Evolutionary conservation across 768 basidiomycete species (phyloP), one percentile per base, ranked within the genome.

Genomic region (Leucocoprinus birnbaumii): DNA sequence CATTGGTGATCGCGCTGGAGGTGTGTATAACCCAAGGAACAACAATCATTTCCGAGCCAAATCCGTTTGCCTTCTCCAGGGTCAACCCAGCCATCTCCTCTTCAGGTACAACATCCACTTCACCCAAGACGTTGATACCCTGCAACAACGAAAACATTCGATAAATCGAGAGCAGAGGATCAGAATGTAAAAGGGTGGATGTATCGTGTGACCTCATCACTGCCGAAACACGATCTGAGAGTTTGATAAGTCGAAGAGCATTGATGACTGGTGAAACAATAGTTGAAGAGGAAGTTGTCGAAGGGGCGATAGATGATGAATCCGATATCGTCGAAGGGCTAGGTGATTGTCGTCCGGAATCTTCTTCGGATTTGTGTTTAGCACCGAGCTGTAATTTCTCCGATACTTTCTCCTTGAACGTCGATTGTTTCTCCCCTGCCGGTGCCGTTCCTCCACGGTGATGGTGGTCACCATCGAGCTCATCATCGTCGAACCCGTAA

Each of bases 201-300:
- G 83, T 79, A 2, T 68, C 78, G 8, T 87, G 85, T 3, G 91
- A 92, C 64, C 86, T 89, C 82, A 98, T 87, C 50, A 96, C 85
- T 1, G 89, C 87, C 1, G 91, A 94, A 2, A 87, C 87, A 59
- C 96, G 91, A 49, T 96, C 91, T 48, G 91, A 82, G 65, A 82
- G 61, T 67, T 97, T 94, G 58, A 98, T 87, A 14, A 98, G 79
- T 5, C 94, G 86, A 6, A 98, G 76, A 0, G 93, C 94, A 48
- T 89, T 84, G 4, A 88, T 65, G n/a, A 67, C 68, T 21, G 88
- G 66, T n/a, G 34, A 38, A 3, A 37, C 19, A 11, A 4, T n/a
- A 8, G 26, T 19, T 11, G 11, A 21, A 27, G 41, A 19, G 16
- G 42, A 25, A 13, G 44, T 37, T 24, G 31, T n/a, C n/a, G 56